Base-by-base conservation (phyloP, 306 rosid species). In the Comarum palustre region DNA sequence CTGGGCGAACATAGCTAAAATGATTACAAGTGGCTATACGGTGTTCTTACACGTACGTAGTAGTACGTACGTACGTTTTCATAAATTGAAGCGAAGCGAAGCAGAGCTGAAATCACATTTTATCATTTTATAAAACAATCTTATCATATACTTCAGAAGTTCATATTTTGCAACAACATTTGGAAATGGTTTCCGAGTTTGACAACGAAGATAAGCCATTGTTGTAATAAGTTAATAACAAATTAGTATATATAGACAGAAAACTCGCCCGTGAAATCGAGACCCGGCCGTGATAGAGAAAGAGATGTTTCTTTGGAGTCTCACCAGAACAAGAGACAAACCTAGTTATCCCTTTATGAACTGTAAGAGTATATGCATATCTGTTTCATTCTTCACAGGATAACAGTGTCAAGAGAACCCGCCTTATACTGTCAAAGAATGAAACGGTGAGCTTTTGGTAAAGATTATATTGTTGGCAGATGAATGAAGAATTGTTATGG, bases 351-450 rank as follows among this genome's bases (percentile, higher is more conserved):
- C 15, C 43, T 61, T 62, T 19, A 62, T 60, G 45, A 62, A 60
- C 13, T 31, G 66, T 6, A 29, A 60, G 20, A 59, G 5, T 36
- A 6, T 7, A 57, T 57, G 3, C 10, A 58, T 58, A 58, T 27
- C 64, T 27, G 24, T 60, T 60, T 60, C 45, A 62, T 62, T 34
- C 45, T 34, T 62, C 67, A 62, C 67, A 32, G 38, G 67, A 62
- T 34, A 62, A 60, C 42, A 60, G 14, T 34, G 45, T 34, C 67
- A 4, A 62, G n/a, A 62, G 45, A 62, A 15, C 65, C 20, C 65
- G 43, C 66, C 43, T 61, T 61, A 60, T 60, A 61, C 42, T 32
- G 66, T 61, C 66, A 61, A 61, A 61, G 45, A 61, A 61, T 61
- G 45, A 7, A 34, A 61, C 45, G 67, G 67, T 61, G 45, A 34